These are phyloP conservation scores for Senna siamea DNA, from an alignment of 306 rosid genomes.

Conservation along the genomic window DNA sequence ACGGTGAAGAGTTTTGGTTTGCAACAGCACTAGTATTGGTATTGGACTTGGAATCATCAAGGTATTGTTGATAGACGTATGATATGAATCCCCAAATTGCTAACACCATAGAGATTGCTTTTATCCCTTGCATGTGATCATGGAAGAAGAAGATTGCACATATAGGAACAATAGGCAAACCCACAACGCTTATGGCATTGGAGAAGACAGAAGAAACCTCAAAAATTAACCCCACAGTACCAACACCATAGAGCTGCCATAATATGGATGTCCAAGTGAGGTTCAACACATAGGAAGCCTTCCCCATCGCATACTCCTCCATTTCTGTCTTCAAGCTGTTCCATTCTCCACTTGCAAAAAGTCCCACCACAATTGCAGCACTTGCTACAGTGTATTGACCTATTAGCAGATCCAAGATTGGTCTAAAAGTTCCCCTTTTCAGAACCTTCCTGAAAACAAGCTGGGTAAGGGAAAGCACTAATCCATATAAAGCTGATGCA, in stretches of 20 bases:
- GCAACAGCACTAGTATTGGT: background rate
- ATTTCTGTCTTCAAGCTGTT: constrained; percentile 41
- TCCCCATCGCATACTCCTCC: constrained; percentile 46
- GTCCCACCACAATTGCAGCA: constrained; percentile 35
- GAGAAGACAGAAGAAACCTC: constrained; percentile 66
- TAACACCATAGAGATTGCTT: constrained; percentile 53
- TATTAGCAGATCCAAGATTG: constrained; percentile 43
- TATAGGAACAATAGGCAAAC: constrained; percentile 57
- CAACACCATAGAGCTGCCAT: constrained; percentile 47
- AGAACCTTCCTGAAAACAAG: constrained; percentile 42
- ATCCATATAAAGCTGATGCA: constrained; percentile 46
- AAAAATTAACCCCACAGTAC: constrained; percentile 48
- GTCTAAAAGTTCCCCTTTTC: constrained; percentile 45
- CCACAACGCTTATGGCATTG: constrained; percentile 51
- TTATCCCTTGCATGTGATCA: constrained; percentile 52
- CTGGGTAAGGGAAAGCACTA: constrained; percentile 46
- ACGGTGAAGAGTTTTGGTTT: no score
- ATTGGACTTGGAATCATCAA: constrained; percentile 37
- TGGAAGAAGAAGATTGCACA: constrained; percentile 54
- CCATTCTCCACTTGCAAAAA: constrained; percentile 61
- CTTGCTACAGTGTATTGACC: constrained; percentile 38
- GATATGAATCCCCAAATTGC: constrained; percentile 65
- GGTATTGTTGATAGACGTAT: constrained; percentile 54
- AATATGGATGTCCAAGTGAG: constrained; percentile 45
- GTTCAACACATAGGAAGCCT: constrained; percentile 45